Evolutionary conservation across 148 eudicot genomes (phyloP).

Genomic region (Rhododendron ferrugineum): DNA sequence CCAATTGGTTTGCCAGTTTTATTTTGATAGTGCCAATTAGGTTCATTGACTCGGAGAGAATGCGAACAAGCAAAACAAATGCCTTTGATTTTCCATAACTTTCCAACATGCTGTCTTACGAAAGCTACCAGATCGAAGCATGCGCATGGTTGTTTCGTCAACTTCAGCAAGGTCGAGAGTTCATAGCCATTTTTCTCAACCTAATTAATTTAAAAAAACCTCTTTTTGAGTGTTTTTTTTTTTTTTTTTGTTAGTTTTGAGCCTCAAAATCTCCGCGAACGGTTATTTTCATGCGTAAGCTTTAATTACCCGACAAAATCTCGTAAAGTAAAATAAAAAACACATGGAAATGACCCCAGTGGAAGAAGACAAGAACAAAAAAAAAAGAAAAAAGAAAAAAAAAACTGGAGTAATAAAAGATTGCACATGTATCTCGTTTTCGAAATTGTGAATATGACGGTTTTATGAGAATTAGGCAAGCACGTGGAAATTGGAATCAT

Average conservation of each 20-base stretch:
- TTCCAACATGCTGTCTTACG: background rate
- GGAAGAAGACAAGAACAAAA: background rate
- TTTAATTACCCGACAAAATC: too few relatives aligned
- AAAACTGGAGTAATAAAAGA: background rate
- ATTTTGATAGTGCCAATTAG: too few relatives aligned
- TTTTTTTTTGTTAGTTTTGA: too few relatives aligned
- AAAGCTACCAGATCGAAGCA: background rate
- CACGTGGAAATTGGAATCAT: background rate
- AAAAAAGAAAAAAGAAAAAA: background rate
- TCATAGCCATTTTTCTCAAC: background rate
- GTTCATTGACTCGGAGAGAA: too few relatives aligned
- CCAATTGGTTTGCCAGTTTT: too few relatives aligned
- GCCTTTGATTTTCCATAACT: too few relatives aligned
- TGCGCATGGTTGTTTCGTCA: background rate
- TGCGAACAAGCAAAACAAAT: too few relatives aligned
- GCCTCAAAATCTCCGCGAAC: too few relatives aligned
- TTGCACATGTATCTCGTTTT: background rate
- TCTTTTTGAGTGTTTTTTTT: too few relatives aligned
- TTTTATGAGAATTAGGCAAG: background rate
- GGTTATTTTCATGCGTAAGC: too few relatives aligned
- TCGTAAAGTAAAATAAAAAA: too few relatives aligned
- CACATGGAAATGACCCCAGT: too few relatives aligned
- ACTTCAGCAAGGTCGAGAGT: background rate
- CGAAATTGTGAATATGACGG: background rate
- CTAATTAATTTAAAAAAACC: background rate